These are phyloP conservation scores for Suhomyces kilbournensis DNA, from an alignment of 805 yeast species.

Conservation along the genomic window DNA sequence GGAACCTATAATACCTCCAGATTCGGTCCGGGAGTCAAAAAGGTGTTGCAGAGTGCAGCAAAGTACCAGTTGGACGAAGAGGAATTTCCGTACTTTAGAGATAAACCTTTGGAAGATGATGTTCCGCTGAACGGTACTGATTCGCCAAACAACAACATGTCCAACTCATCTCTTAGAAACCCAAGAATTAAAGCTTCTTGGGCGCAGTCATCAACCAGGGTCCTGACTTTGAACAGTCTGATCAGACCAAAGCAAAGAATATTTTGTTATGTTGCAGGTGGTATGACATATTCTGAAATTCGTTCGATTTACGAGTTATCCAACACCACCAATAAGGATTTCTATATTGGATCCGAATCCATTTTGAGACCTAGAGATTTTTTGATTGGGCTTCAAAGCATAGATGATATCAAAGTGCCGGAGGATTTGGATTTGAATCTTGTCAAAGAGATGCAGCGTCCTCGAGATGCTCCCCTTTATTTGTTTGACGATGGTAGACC, in stretches of 20 bases:
- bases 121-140: constrained; percentile 15
- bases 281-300: constrained; percentile 78
- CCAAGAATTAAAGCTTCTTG: constrained; percentile 74
- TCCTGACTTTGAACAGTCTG: neutral
- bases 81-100: constrained; percentile 71
- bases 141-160: neutral
- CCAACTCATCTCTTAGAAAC: constrained; percentile 53
- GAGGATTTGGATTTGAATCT: constrained; percentile 41
- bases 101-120: constrained; percentile 60
- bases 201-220: constrained; percentile 47
- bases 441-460: constrained; percentile 26
- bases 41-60: constrained; percentile 51
- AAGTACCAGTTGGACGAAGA: constrained; percentile 53
- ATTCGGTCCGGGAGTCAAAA: constrained; percentile 66
- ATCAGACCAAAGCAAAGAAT: constrained; percentile 57
- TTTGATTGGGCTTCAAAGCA: constrained; percentile 40
- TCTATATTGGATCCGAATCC: constrained; percentile 79
- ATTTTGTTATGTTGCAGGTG: constrained; percentile 84
- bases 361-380: constrained; percentile 56
- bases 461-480: constrained; percentile 41
- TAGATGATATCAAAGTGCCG: constrained; percentile 38
- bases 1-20: constrained; percentile 65
- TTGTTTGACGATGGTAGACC: constrained; percentile 35
- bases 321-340: constrained; percentile 59
- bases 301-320: constrained; percentile 73